Base-by-base conservation (phyloP, 441 rosid species). In the Pelargonium australe region DNA sequence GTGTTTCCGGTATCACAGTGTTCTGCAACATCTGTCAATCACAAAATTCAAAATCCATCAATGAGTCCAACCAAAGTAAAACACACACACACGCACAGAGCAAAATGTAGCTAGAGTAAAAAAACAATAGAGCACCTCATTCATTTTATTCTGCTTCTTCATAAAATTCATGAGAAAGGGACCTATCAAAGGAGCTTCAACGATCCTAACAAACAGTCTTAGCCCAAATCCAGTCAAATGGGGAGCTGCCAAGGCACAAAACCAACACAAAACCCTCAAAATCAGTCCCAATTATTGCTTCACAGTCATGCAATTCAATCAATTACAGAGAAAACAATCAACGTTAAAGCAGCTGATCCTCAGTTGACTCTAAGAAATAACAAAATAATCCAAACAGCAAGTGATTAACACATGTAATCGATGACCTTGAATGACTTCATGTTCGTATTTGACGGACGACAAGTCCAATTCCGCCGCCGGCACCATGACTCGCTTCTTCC, bases 111-210 rank as follows among this genome's bases (percentile, higher is more conserved):
- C 31, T 6, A 49, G 16, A 5, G 40, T 68, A 10, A 51, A 25
- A 45, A 68, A 51, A 2, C 5, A 60, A 80, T 64, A 75, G 65
- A 72, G 61, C 34, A 92, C 97, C 96, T 92, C 76, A 57, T 68
- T 65, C 77, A 87, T 83, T 73, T 83, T 74, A 67, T 89, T 92
- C 72, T 87, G 77, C 75, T 84, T 88, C 84, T 87, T 88, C 80
- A 92, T 55, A 19, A 55, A 41, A 49, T 83, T 78, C 0, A 88
- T 75, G 68, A 92, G 68, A 63, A 77, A 69, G 68, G 90, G 68
- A 68, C 97, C 96, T 37, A 92, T 71, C 34, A 89, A 13, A 11
- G 97, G 97, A 28, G 89, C 76, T 76, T 89, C 97, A 49, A 85
- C 37, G 20, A 85, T 19, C 68, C 76, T 80, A 64, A 85, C 87